Conservation (phyloP, 2,329 filamentous ascomycete genomes). For the Chaetomiaceae sp. region DNA sequence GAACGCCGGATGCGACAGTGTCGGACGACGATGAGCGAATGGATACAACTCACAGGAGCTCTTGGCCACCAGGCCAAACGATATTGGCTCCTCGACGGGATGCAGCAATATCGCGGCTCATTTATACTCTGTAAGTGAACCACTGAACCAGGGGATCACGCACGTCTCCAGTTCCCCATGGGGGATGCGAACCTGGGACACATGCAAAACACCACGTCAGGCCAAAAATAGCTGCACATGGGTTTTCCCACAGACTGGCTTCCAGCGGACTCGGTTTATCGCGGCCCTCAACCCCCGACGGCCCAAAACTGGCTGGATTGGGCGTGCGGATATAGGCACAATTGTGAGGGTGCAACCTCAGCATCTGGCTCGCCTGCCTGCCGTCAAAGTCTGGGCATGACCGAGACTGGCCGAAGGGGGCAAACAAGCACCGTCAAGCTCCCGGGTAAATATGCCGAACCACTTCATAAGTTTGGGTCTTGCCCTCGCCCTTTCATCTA, state of each 20-base stretch:
- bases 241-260: constrained; percentile 1
- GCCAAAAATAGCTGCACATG: constrained; percentile 27
- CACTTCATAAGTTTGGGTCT: constrained; percentile 24
- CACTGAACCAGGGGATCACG: constrained; percentile 4
- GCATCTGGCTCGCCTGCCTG: constrained; percentile 12
- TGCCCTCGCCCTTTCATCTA: constrained; percentile 27
- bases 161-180: constrained; percentile 7
- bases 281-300: constrained; percentile 25
- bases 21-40: constrained; percentile 8
- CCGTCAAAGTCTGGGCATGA: constrained; percentile 18
- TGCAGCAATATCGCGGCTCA: constrained; percentile 16
- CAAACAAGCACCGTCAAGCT: constrained; percentile 13
- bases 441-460: constrained; percentile 30
- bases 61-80: constrained; percentile 11
- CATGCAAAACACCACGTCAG: constrained; percentile 13
- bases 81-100: constrained; percentile 11
- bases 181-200: constrained; percentile 9
- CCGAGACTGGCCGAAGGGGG: constrained; percentile 15
- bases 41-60: constrained; percentile 15
- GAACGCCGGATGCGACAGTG: constrained; percentile 10
- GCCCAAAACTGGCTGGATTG: constrained; percentile 20
- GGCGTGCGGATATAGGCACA: constrained; percentile 24
- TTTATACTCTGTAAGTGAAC: constrained; percentile 20
- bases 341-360: constrained; percentile 27
- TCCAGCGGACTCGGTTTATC: constrained; percentile 23